phyloP scores from a whole-genome alignment of 2,329 filamentous ascomycete species.

The Fusarium tupiense region DNA sequence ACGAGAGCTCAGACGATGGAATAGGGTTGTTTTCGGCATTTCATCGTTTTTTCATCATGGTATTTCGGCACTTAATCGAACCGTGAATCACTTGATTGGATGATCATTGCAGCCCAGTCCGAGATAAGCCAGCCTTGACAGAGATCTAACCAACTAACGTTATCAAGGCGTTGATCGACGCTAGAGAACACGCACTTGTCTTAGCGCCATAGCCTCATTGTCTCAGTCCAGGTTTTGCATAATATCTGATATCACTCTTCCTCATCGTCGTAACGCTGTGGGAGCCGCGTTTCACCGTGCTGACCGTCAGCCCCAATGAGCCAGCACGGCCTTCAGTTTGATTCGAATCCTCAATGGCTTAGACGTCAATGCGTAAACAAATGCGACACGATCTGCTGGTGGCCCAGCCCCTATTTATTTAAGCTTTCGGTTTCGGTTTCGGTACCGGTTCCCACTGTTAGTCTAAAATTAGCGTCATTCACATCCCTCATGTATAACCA shows the following conservation, averaged over 20 bases:
- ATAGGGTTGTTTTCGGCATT: not conserved
- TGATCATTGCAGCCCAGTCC: no score
- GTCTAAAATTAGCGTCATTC: not conserved
- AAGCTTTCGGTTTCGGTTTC: not conserved
- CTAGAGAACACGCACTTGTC: fast-evolving
- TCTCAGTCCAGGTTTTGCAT: not conserved
- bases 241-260: not conserved
- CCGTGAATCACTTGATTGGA: no score
- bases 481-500: not conserved
- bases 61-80: not conserved
- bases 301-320: not conserved
- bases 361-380: not conserved
- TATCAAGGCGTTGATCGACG: not conserved
- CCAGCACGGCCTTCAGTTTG: not conserved
- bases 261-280: not conserved
- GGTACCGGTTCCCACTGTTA: not conserved
- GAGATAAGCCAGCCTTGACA: fast-evolving
- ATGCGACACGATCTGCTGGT: not conserved
- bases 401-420: not conserved
- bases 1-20: fast-evolving
- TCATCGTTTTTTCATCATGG: not conserved
- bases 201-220: not conserved
- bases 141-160: not conserved
- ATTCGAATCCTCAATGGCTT: not conserved
- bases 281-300: not conserved